phyloP scores from a whole-genome alignment of 2,329 filamentous ascomycete genomes.

The Penicillium rolfsii region DNA sequence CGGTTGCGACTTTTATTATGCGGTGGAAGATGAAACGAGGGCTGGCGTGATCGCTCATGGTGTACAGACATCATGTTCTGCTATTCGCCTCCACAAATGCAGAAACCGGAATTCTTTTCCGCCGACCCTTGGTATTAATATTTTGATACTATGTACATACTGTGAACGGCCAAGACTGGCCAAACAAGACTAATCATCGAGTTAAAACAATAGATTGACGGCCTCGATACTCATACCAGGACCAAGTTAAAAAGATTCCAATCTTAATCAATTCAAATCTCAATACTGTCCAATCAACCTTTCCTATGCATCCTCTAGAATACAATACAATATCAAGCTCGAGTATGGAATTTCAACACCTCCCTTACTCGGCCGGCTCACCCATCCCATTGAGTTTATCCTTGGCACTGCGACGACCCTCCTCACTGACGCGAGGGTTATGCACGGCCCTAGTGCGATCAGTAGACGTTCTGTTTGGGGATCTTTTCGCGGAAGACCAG shows the following conservation, averaged over 20 bases:
- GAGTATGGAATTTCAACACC: no score
- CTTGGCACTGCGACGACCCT: conserved; percentile 12
- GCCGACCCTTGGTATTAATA: no score
- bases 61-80: no score
- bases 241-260: no score
- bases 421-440: conserved; percentile 23
- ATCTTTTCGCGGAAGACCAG: not conserved
- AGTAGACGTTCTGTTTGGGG: conserved; percentile 1
- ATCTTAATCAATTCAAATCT: not conserved
- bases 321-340: no score
- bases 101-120: not conserved
- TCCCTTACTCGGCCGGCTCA: conserved; percentile 8
- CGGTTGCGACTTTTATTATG: conserved; percentile 37
- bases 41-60: not conserved
- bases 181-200: no score
- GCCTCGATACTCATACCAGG: no score
- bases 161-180: no score
- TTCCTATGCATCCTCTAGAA: no score
- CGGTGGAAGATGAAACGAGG: conserved; percentile 39
- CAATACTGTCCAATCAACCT: not conserved
- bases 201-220: no score
- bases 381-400: conserved; percentile 23
- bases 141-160: no score
- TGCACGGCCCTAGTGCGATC: conserved; percentile 24
- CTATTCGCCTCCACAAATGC: not conserved